Base-by-base conservation (phyloP, 306 rosid species). In the Lathyrus tuberosus region DNA sequence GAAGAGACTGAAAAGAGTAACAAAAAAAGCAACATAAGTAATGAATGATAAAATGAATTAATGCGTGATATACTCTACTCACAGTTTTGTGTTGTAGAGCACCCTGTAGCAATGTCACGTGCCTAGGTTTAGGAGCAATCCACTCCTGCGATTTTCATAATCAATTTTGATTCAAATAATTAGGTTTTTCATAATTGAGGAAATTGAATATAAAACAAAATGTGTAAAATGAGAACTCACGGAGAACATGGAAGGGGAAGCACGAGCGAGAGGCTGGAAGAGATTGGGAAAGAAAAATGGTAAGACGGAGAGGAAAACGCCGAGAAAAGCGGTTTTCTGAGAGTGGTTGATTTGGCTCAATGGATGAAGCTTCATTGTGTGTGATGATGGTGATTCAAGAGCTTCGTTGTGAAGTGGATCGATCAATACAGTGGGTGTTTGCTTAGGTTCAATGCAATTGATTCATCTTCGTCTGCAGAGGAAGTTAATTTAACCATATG, bases 41-140 rank as follows among this genome's bases (percentile, higher is more conserved):
- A 17, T 35, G 2, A 24, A 24, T 24, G 26, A 66, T 9, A 22
- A 67, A 78, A 72, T 67, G 67, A 24, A 67, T 16, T 63, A 14
- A 67, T 24, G 8, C 24, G 57, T 28, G 31, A 57, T 24, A 2
- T 56, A 71, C 68, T 24, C 5, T 26, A 72, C 78, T 69, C 42
- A 83, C 99, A 63, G 41, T 86, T 82, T 80, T 80, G 63, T 69
- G 86, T 73, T 85, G 96, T 73, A 89, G 73, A 57, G 95, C 97
- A 76, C 88, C 87, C 70, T 75, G 80, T 69, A 94, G 82, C 46
- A 94, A 91, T 64, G 78, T 67, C 6, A 33, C 81, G 77, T 94
- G 99, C 76, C 82, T 94, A 31, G 99, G 94, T 67, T 81, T 94
- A 17, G 96, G 96, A 83, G 86, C 79, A 85, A 78, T 89, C 96